phyloP scores from a whole-genome alignment of 306 rosid species.

The Quercus robur region DNA sequence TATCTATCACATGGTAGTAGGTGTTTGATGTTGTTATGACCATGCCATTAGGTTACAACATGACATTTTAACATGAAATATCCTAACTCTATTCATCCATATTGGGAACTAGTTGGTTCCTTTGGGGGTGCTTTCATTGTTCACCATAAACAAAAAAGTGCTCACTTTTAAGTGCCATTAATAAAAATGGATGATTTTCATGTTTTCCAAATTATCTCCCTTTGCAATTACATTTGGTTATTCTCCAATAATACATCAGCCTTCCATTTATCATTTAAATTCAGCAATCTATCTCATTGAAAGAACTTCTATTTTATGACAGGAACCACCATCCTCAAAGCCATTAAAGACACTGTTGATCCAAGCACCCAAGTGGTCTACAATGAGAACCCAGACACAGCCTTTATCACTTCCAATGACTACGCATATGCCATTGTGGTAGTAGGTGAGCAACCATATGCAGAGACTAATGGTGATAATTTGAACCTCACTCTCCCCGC shows the following conservation, averaged over 20 bases:
- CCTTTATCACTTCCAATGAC: background rate
- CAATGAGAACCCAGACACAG: slow-evolving; percentile 1
- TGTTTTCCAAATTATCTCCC: background rate
- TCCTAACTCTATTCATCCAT: too few relatives aligned
- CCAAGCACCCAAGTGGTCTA: background rate
- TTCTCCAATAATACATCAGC: background rate
- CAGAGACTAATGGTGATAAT: background rate
- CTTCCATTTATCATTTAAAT: background rate
- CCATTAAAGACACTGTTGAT: slow-evolving; percentile 4
- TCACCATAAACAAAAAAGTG: too few relatives aligned
- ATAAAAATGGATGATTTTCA: background rate
- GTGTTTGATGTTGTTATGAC: background rate
- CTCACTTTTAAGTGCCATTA: too few relatives aligned
- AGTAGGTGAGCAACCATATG: background rate
- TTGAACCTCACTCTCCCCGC: slow-evolving; percentile 3
- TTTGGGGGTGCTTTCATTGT: too few relatives aligned
- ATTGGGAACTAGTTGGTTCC: too few relatives aligned
- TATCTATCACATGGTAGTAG: background rate
- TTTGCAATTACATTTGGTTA: background rate
- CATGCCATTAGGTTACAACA: background rate
- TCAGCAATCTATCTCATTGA: background rate
- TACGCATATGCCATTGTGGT: background rate
- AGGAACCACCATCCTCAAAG: slow-evolving; percentile 1
- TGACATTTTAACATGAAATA: background rate
- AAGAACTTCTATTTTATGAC: background rate